Evolutionary conservation across 106 monocot species (phyloP).

Genomic region (Amphibolis antarctica): DNA sequence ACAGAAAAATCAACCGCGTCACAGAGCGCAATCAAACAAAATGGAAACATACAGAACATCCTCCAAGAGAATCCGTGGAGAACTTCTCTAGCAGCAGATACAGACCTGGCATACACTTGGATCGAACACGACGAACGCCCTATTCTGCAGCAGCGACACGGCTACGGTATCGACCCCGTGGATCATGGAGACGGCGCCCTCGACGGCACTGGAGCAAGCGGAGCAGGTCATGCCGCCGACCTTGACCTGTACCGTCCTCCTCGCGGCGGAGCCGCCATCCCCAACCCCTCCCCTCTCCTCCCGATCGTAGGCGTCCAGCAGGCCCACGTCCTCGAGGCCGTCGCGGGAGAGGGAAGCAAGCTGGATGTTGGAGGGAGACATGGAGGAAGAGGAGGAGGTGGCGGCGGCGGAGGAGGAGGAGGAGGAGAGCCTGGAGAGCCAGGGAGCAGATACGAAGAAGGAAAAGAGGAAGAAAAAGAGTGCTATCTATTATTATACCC

Average conservation of each 20-base stretch:
- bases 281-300: conserved; percentile 16
- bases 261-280: neutral
- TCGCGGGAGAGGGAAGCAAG: conserved; percentile 23
- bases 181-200: conserved; percentile 28
- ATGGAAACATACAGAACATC: neutral
- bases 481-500: too few species aligned
- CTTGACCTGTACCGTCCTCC: conserved; percentile 25
- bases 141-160: conserved; percentile 64
- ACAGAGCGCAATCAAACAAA: neutral
- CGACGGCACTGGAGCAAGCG: conserved; percentile 56
- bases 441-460: too few species aligned
- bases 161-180: conserved; percentile 35
- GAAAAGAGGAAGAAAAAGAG: too few species aligned
- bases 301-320: conserved; percentile 47
- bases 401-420: neutral
- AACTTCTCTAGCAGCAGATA: too few species aligned
- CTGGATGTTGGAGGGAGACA: conserved; percentile 15
- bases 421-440: neutral
- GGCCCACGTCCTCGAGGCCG: conserved; percentile 48
- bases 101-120: conserved; percentile 40
- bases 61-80: neutral
- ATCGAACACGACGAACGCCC: conserved; percentile 52
- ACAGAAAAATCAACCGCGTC: neutral
- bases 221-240: conserved; percentile 80
- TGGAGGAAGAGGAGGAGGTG: neutral